These are phyloP conservation scores for Aureobasidium lini DNA, from an alignment of 2,329 filamentous ascomycete species.

Conservation along the genomic window DNA sequence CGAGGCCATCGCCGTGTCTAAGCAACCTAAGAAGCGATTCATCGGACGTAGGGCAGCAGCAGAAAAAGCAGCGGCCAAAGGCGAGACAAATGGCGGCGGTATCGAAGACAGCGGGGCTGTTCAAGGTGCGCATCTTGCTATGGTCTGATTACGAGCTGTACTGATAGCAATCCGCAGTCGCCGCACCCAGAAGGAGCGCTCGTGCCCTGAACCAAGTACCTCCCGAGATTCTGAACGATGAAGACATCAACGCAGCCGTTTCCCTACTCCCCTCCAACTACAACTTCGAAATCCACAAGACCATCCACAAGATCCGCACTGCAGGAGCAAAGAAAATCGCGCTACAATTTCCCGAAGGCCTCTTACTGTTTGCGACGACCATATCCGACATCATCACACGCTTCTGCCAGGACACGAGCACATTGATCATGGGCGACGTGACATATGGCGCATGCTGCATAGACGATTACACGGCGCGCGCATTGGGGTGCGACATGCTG, in stretches of 20 bases:
- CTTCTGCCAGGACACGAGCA: constrained; percentile 87
- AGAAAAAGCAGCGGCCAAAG: constrained; percentile 47
- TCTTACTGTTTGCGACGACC: constrained; percentile 92
- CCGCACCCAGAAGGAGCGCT: constrained; percentile 63
- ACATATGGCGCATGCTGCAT: constrained; percentile 99
- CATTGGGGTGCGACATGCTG: constrained; percentile 85
- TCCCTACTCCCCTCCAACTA: constrained; percentile 88
- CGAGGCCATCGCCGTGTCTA: constrained; percentile 42
- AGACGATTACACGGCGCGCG: constrained; percentile 93
- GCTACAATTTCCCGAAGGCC: constrained; percentile 93
- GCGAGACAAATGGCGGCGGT: constrained; percentile 33
- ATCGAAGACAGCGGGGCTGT: constrained; percentile 59
- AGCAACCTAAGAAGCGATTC: constrained; percentile 85
- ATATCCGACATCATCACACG: constrained; percentile 93
- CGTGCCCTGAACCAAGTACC: constrained; percentile 89
- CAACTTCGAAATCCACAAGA: constrained; percentile 97
- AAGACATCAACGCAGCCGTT: constrained; percentile 80
- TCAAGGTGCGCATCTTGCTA: constrained; percentile 49
- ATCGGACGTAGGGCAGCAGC: constrained; percentile 72
- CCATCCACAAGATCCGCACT: constrained; percentile 84
- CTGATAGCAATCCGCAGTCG: constrained; percentile 42
- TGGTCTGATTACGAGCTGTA: no score
- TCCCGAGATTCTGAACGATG: constrained; percentile 74
- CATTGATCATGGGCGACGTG: constrained; percentile 97
- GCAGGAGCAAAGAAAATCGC: constrained; percentile 75